These are phyloP conservation scores for Trichoderma pleuroti DNA, from an alignment of 2,329 filamentous ascomycete genomes.

Conservation along the genomic window DNA sequence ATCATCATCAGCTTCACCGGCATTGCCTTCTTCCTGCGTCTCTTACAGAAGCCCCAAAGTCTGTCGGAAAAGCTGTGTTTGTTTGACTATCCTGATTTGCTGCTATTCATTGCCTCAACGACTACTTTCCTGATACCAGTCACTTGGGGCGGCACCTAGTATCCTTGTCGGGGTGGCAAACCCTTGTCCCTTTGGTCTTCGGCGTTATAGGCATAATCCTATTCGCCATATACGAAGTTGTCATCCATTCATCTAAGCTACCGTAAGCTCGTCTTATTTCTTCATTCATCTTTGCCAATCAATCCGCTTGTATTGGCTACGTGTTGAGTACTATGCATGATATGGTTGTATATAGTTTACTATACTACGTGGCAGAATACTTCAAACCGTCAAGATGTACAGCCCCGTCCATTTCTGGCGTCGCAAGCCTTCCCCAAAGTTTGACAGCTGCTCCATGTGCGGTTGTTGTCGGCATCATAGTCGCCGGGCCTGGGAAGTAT, in stretches of 20 bases:
- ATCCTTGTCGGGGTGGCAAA: background rate
- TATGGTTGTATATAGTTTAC: background rate
- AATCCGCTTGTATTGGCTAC: background rate
- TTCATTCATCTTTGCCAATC: background rate
- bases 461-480: background rate
- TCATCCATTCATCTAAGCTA: fast-evolving
- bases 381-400: background rate
- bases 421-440: background rate
- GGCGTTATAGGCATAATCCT: background rate
- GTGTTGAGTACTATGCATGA: background rate
- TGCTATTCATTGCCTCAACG: background rate
- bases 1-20: background rate
- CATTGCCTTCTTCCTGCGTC: background rate
- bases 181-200: background rate
- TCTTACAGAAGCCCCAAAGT: background rate
- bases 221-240: background rate
- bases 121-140: background rate
- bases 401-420: background rate
- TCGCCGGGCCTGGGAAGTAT: background rate
- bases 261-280: background rate
- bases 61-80: background rate
- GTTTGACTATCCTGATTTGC: background rate
- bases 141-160: background rate
- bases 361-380: background rate
- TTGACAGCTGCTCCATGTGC: background rate